Conservation (phyloP, 1,284 basidiomycete species). For the Papiliotrema laurentii region DNA sequence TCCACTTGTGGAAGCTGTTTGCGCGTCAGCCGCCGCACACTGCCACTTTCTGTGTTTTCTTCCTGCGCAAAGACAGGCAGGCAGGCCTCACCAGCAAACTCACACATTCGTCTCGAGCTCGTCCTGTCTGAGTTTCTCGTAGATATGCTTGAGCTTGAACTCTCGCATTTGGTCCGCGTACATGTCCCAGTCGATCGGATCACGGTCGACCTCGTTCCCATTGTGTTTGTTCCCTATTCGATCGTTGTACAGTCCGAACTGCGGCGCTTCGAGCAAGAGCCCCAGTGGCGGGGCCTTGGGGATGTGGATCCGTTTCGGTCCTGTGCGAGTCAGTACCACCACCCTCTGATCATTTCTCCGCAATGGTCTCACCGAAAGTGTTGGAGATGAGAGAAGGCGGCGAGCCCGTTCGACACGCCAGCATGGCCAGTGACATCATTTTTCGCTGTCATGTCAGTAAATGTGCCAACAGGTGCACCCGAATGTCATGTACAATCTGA, state of each 20-base stretch:
- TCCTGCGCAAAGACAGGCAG: not conserved
- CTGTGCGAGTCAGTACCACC: constrained; percentile 30
- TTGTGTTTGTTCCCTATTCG: constrained; percentile 17
- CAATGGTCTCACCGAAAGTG: constrained; percentile 50
- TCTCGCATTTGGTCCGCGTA: constrained; percentile 62
- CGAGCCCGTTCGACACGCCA: constrained; percentile 69
- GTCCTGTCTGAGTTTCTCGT: constrained; percentile 72
- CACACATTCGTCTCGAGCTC: constrained; percentile 77
- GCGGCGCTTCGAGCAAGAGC: constrained; percentile 86
- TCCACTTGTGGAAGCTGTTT: constrained; percentile 43
- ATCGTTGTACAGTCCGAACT: constrained; percentile 62
- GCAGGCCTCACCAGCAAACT: constrained; percentile 38
- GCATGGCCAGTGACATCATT: constrained; percentile 87
- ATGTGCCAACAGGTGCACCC: not conserved
- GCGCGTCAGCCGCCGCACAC: no score
- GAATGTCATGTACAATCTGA: constrained; percentile 57
- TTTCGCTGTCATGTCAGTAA: constrained; percentile 65
- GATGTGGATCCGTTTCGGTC: constrained; percentile 72
- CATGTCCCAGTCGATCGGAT: constrained; percentile 58
- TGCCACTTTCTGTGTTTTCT: not conserved
- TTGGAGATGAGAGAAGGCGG: constrained; percentile 65
- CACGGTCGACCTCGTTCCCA: constrained; percentile 30
- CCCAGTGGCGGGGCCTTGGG: constrained; percentile 97
- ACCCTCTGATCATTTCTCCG: not conserved
- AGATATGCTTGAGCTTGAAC: constrained; percentile 82